Evolutionary conservation across 129 eudicot species (phyloP).

Genomic region (Oenanthe sinensis): DNA sequence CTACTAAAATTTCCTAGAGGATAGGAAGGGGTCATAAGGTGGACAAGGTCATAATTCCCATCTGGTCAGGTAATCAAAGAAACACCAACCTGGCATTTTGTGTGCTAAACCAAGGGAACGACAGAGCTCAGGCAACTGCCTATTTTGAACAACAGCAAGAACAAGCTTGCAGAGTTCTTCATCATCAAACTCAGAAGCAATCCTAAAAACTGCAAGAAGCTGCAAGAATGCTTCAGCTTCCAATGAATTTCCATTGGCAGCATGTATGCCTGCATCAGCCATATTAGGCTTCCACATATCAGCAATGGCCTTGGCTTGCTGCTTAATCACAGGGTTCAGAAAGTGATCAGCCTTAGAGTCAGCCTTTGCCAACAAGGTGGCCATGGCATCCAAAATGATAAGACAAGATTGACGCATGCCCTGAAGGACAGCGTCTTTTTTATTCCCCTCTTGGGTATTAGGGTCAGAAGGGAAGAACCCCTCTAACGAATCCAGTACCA

Average conservation of each 20-base stretch:
- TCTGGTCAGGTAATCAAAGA: slow-evolving; percentile 24
- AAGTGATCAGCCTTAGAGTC: slow-evolving; percentile 24
- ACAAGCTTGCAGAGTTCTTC: slow-evolving; percentile 62
- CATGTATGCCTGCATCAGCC: slow-evolving; percentile 30
- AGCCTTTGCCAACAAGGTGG: slow-evolving; percentile 51
- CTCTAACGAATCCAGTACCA: slow-evolving; percentile 40
- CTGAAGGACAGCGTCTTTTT: slow-evolving; percentile 23
- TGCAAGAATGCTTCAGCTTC: slow-evolving; percentile 55
- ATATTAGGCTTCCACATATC: slow-evolving; percentile 49
- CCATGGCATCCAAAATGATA: slow-evolving; percentile 41
- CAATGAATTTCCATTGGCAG: slow-evolving; percentile 48
- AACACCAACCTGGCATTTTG: slow-evolving; percentile 65
- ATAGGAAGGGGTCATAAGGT: slow-evolving; percentile 9
- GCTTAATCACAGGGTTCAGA: slow-evolving; percentile 45
- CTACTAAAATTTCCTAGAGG: slow-evolving; percentile 7
- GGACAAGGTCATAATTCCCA: slow-evolving; percentile 22
- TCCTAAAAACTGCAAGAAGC: slow-evolving; percentile 48
- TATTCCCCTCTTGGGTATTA: slow-evolving; percentile 24
- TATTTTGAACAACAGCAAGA: slow-evolving; percentile 43
- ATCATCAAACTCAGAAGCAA: slow-evolving; percentile 50
- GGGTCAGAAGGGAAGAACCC: slow-evolving; percentile 37
- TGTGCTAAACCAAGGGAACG: slow-evolving; percentile 56
- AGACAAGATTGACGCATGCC: slow-evolving; percentile 43
- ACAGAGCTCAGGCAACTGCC: slow-evolving; percentile 60
- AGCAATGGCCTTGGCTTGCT: slow-evolving; percentile 48